Evolutionary conservation across 495 filamentous ascomycete species (phyloP).

Genomic region (Neurospora sp.): DNA sequence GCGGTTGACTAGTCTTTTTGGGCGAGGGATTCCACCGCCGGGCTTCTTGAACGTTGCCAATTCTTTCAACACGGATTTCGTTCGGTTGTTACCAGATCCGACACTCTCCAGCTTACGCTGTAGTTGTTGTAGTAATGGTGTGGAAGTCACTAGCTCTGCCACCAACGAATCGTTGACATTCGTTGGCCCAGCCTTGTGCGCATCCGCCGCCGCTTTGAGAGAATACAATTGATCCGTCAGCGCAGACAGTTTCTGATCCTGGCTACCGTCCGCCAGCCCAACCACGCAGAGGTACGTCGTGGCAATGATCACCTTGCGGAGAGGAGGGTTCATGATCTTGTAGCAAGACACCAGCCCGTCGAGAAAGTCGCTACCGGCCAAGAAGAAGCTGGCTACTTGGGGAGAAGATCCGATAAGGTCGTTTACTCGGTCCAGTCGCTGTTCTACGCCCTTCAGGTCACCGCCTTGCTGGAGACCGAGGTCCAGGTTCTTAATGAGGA

Average conservation of each 20-base stretch:
- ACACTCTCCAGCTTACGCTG: slow-evolving; percentile 33
- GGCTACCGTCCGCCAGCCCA: slow-evolving; percentile 49
- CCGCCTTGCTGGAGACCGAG: slow-evolving; percentile 29
- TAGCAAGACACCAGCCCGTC: slow-evolving; percentile 64
- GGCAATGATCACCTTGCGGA: slow-evolving; percentile 54
- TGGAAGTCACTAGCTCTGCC: slow-evolving; percentile 52
- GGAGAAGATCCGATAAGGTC: slow-evolving; percentile 45
- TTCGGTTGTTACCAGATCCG: slow-evolving; percentile 29
- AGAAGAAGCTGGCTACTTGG: slow-evolving; percentile 48
- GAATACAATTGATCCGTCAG: slow-evolving; percentile 76
- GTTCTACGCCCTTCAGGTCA: slow-evolving; percentile 37
- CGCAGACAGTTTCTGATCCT: slow-evolving; percentile 50
- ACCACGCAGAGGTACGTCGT: slow-evolving; percentile 62
- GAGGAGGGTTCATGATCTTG: slow-evolving; percentile 44
- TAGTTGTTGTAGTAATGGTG: slow-evolving; percentile 43
- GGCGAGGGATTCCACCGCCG: slow-evolving; percentile 39
- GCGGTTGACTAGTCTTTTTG: slow-evolving; percentile 37
- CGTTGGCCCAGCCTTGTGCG: slow-evolving; percentile 39
- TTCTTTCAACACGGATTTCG: slow-evolving; percentile 46
- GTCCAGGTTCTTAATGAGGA: slow-evolving; percentile 41
- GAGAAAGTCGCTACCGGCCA: slow-evolving; percentile 76
- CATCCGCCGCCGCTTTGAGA: slow-evolving; percentile 57
- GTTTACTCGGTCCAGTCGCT: slow-evolving; percentile 34
- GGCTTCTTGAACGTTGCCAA: slow-evolving; percentile 47
- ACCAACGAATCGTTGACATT: slow-evolving; percentile 48